A percentile compares a stretch with the other conserved stretches of the same genome.
These are phyloP conservation scores for Ascochyta fabae DNA, from an alignment of 2,329 filamentous ascomycete species.

Conservation along the genomic window DNA sequence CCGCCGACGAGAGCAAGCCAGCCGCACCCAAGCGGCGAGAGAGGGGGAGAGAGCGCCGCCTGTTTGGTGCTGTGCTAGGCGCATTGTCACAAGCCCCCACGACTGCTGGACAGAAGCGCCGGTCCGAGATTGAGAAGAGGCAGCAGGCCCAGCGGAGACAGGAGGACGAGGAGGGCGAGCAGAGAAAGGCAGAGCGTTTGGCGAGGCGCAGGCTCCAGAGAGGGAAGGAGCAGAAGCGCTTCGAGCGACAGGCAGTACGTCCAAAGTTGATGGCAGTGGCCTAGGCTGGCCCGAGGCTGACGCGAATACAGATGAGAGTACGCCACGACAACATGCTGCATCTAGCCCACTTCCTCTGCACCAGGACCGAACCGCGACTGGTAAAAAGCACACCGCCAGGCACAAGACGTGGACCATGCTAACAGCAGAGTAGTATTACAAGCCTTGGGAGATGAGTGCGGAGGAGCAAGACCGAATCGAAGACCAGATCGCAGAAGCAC, in stretches of 20 bases:
- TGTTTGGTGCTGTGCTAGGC: conserved; percentile 83
- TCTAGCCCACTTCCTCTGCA: conserved; percentile 75
- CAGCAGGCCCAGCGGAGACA: conserved; percentile 78
- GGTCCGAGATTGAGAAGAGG: conserved; percentile 80
- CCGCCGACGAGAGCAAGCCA: conserved; percentile 42
- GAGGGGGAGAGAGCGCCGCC: conserved; percentile 79
- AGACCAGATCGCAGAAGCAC: conserved; percentile 70
- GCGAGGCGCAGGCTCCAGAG: conserved; percentile 68
- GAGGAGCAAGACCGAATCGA: conserved; percentile 75
- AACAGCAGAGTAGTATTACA: conserved; percentile 71
- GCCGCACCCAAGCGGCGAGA: conserved; percentile 59
- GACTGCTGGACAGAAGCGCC: conserved; percentile 68
- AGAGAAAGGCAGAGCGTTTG: conserved; percentile 68
- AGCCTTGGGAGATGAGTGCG: conserved; percentile 76
- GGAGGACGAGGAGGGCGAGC: conserved; percentile 74
- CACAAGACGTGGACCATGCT: conserved; percentile 27
- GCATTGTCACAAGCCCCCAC: conserved; percentile 75
- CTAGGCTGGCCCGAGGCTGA: conserved; percentile 18
- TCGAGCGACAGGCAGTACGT: conserved; percentile 78
- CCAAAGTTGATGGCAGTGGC: too few species aligned
- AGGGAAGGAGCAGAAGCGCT: conserved; percentile 72
- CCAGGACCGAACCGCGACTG: conserved; percentile 72
- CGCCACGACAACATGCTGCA: conserved; percentile 75
- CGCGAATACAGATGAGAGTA: conserved; percentile 69
- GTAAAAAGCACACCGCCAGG: conserved; percentile 60